Evolutionary conservation across 495 filamentous ascomycete species (phyloP), one percentile per base, ranked within the genome.

Genomic region (Penicillium ucsense): DNA sequence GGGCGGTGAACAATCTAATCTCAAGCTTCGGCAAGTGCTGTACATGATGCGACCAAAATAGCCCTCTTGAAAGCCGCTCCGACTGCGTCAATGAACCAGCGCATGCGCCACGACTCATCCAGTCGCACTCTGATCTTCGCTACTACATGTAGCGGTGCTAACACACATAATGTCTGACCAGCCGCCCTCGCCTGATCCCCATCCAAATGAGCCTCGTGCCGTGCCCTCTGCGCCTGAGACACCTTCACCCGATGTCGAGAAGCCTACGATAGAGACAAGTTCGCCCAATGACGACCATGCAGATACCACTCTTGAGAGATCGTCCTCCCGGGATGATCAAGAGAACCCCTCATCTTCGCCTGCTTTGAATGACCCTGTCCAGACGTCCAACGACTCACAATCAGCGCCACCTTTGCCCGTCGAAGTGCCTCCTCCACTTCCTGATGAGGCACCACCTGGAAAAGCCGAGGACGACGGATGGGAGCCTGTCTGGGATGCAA

Each of bases 401-500:
- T 53, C 59, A 12, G 64, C 63, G 45, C 76, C 76, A 29, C 75
- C 77, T 50, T 60, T 80, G 55, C 77, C 76, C 46, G 66, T 73
- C 42, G 74, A 75, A 37, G 41, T 59, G 46, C 67, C 66, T 31
- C 74, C 76, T 38, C 74, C 76, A 28, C 68, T 79, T 41, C 74
- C 77, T 48, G 53, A 64, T 37, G 75, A 76, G 63, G 73, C 74
- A 39, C 75, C 77, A 31, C 75, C 83, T 0, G 62, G 65, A 8
- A 53, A 66, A 41, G 33, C 48, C 28, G 52, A 63, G n/a, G 88
- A 94, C 52, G 90, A 97, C 60, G 90, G 90, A 45, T 97, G 90
- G 90, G 81, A 84, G 43, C 81, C 81, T 28, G 71, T 90, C 47
- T 97, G 89, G 89, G 88, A 94, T 57, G 67, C 73, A 27, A 77